Evolutionary conservation across 1,284 basidiomycete genomes (phyloP).

Genomic region (Cerioporus squamosus): DNA sequence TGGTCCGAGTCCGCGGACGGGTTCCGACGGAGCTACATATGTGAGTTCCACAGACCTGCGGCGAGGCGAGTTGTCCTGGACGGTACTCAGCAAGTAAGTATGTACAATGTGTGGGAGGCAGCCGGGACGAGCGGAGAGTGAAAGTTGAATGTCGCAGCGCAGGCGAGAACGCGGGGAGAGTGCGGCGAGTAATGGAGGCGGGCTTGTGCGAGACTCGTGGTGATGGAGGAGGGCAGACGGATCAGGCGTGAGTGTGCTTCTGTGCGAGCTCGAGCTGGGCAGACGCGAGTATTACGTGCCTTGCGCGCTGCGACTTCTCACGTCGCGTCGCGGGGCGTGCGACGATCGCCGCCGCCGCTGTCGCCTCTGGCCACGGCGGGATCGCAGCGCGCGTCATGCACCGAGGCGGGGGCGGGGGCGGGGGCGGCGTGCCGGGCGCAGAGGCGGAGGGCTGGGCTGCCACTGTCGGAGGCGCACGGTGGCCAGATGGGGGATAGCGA

Average conservation of each 20-base stretch:
- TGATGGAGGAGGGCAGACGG: slow-evolving; percentile 11
- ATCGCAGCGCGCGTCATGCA: not conserved
- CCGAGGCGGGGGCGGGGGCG: not conserved
- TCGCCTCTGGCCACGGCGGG: too few species aligned
- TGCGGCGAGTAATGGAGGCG: not conserved
- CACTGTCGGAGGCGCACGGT: too few species aligned
- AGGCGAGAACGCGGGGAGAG: slow-evolving; percentile 7
- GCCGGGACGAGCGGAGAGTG: too few species aligned
- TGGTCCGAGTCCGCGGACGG: not conserved
- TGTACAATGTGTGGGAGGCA: not conserved
- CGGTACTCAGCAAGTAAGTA: not conserved
- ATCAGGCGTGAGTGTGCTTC: slow-evolving; percentile 20
- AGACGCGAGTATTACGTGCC: too few species aligned
- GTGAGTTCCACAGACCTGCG: not conserved
- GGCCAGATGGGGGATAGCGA: slow-evolving; percentile 11
- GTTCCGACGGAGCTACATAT: slow-evolving; percentile 7
- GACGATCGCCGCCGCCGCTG: too few species aligned
- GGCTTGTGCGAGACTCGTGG: slow-evolving; percentile 14
- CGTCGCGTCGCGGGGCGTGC: too few species aligned
- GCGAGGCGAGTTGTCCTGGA: too few species aligned
- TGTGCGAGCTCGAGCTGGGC: too few species aligned
- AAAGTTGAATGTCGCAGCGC: not conserved
- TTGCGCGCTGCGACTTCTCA: too few species aligned
- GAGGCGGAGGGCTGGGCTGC: not conserved
- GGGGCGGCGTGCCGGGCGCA: slow-evolving; percentile 4